Percentiles rank a stretch among this genome's conserved stretches.
These are phyloP conservation scores for Scenedesmus sp. DNA, from an alignment of 163 green algal genomes.

Conservation along the genomic window DNA sequence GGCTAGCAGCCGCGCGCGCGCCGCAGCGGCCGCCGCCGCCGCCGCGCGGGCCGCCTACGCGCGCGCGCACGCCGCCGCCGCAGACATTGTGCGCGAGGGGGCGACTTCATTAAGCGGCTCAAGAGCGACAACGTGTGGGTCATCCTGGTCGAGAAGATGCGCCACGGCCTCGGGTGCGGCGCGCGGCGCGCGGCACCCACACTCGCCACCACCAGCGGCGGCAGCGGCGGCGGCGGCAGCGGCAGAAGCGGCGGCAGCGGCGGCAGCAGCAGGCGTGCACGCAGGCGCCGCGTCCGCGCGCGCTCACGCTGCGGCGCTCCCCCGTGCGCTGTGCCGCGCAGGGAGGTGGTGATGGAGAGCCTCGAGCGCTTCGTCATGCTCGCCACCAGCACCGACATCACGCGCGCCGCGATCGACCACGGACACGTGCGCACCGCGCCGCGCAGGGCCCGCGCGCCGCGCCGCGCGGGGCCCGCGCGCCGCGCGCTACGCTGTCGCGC, in stretches of 20 bases:
- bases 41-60: too few species aligned
- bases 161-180: conserved; percentile 74
- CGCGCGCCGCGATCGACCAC: conserved; percentile 48
- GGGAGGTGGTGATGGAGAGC: conserved; percentile 92
- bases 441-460: neutral
- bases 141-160: conserved; percentile 90
- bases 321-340: conserved; percentile 41
- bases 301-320: too few species aligned
- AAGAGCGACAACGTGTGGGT: conserved; percentile 94
- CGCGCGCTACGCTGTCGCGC: too few species aligned
- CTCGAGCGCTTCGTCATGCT: conserved; percentile 88
- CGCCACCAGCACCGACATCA: conserved; percentile 81
- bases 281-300: too few species aligned
- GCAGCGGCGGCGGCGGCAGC: too few species aligned
- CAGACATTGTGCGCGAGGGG: conserved; percentile 87
- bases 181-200: neutral
- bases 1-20: too few species aligned
- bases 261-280: too few species aligned
- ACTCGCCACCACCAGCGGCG: too few species aligned
- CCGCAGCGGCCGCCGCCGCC: too few species aligned
- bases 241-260: too few species aligned
- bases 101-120: conserved; percentile 87
- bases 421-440: conserved; percentile 25
- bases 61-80: too few species aligned
- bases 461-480: too few species aligned